Evolutionary conservation across 345 rosid species (phyloP), one percentile per base, ranked within the genome.

Genomic region (Gossypium stocksii): DNA sequence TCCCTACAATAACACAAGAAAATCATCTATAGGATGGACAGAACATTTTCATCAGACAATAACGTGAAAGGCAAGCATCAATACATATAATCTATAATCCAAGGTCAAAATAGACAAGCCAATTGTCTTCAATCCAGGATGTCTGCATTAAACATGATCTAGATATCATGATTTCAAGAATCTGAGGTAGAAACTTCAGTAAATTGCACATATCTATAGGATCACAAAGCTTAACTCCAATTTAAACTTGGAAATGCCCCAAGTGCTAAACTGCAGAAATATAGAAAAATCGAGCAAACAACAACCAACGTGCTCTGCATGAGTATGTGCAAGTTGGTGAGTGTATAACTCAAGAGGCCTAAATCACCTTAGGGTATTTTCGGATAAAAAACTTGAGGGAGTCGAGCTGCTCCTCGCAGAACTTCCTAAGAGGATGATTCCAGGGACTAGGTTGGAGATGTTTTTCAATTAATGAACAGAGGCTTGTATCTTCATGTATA

Each of bases 391-490:
- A 82, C 74, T 79, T 95, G 71, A 95, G 91, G 74, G 83, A 70
- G 27, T 87, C 86, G 64, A 89, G 82, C 75, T 80, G 84, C 79
- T 82, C 87, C 64, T 87, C 83, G 51, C 87, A 87, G 77, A 95
- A 95, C 38, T 71, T 85, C 80, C 77, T 89, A 59, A 93, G 82
- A 56, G 81, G 71, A 85, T 89, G 85, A 78, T 79, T 87, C 91
- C 98, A 89, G 7, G 98, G 94, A 45, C 98, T 85, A 27, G 92
- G 91, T 71, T 81, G 83, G 75, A 95, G 88, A 85, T 91, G 98
- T 77, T 85, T 90, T 83, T 80, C 80, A 23, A 95, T 78, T 76
- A 89, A 80, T 22, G 91, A 82, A 77, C 66, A 75, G 15, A 95
- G 82, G 52, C 38, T 86, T 57, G 79, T 77, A 80, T 90, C 93